Evolutionary conservation across 495 filamentous ascomycete genomes (phyloP).

Genomic region (Clavariopsis aquatica): DNA sequence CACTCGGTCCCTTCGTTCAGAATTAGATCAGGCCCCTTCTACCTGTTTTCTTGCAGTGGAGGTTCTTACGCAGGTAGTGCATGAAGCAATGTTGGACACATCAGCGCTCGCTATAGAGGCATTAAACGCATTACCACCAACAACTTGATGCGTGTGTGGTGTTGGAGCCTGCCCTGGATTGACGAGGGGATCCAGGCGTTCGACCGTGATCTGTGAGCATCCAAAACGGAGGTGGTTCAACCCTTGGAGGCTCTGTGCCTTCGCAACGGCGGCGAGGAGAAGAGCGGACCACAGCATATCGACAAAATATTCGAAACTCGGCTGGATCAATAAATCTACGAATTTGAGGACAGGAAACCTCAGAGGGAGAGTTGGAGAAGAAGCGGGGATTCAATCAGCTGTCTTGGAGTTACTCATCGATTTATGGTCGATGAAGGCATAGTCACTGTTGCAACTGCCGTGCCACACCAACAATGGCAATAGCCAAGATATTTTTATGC

Average conservation of each 20-base stretch:
- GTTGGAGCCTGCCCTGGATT: slow-evolving; percentile 11
- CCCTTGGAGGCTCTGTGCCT: slow-evolving; percentile 3
- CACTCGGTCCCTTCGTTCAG: background rate
- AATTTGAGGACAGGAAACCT: background rate
- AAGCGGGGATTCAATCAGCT: background rate
- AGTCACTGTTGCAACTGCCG: background rate
- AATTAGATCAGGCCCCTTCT: background rate
- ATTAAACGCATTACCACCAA: slow-evolving; percentile 26
- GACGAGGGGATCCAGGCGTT: slow-evolving; percentile 23
- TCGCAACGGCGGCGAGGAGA: slow-evolving; percentile 2
- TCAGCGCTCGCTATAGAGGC: slow-evolving; percentile 15
- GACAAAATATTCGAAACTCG: no score
- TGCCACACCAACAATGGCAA: background rate
- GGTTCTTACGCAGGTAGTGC: slow-evolving; percentile 24
- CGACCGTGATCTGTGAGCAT: slow-evolving; percentile 27
- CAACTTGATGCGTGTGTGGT: slow-evolving; percentile 23
- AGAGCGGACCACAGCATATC: slow-evolving; percentile 12
- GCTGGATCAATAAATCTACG: background rate
- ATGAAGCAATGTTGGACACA: slow-evolving; percentile 12
- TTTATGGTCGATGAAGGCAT: background rate
- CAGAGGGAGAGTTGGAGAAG: background rate
- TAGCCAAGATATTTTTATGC: background rate
- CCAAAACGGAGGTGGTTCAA: slow-evolving; percentile 25
- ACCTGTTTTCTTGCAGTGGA: no score
- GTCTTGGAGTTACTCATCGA: no score